Evolutionary conservation across 371 early-diverging fungal species (phyloP).

Genomic region (Mucor irregularis): DNA sequence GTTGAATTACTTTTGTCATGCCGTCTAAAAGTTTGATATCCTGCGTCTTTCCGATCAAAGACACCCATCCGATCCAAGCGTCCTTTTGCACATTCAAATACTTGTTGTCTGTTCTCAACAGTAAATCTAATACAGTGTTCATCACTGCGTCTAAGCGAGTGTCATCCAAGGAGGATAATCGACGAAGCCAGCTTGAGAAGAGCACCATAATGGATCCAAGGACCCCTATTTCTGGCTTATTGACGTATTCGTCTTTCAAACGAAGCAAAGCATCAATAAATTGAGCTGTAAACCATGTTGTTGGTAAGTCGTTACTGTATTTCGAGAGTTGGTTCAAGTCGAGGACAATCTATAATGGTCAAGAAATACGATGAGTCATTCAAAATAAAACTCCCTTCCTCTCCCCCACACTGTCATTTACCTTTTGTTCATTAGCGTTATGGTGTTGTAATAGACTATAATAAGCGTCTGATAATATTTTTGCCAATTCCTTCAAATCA

Average conservation of each 20-base stretch:
- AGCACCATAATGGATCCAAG: conserved; percentile 23
- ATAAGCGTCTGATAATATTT: conserved; percentile 39
- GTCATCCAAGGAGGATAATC: conserved; percentile 12
- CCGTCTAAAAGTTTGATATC: conserved; percentile 23
- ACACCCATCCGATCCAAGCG: conserved; percentile 42
- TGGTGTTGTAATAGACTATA: conserved; percentile 31
- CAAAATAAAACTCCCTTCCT: background rate
- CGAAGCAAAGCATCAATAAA: conserved; percentile 24
- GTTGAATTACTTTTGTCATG: conserved; percentile 22
- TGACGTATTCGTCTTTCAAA: conserved; percentile 10
- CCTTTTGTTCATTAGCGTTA: conserved; percentile 18
- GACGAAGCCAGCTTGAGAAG: conserved; percentile 38
- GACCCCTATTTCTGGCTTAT: background rate
- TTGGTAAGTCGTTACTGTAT: conserved; percentile 44
- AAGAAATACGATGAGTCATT: conserved; percentile 1
- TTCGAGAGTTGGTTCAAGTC: conserved; percentile 33
- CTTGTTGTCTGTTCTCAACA: background rate
- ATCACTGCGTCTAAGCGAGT: conserved; percentile 15
- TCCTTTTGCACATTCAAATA: conserved; percentile 25
- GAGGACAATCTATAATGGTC: conserved; percentile 22
- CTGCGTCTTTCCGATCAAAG: conserved; percentile 26
- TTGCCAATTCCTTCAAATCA: conserved; percentile 39
- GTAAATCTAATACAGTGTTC: conserved; percentile 6
- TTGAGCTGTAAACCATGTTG: conserved; percentile 43
- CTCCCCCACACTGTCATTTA: conserved; percentile 3